These are phyloP conservation scores for Arachnomyces sp. DNA, from an alignment of 2,329 filamentous ascomycete genomes.

Conservation along the genomic window DNA sequence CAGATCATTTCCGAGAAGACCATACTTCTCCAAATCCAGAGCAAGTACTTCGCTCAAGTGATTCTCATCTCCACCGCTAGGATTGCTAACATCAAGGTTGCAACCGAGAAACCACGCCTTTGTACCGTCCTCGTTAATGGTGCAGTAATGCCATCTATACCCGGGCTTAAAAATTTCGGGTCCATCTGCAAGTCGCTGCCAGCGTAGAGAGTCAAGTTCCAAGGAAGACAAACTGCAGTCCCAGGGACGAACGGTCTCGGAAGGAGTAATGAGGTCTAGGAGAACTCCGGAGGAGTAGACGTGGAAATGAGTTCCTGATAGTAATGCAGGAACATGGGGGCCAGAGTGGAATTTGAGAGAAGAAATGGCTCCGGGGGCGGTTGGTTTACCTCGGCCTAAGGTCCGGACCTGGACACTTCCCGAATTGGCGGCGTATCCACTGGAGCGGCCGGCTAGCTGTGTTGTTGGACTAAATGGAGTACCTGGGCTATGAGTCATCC, in stretches of 20 bases:
- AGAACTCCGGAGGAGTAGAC: conserved; percentile 88
- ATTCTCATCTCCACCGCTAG: conserved; percentile 70
- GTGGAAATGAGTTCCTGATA: conserved; percentile 89
- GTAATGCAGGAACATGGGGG: conserved; percentile 76
- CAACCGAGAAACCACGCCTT: conserved; percentile 97
- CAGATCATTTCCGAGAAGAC: conserved; percentile 74
- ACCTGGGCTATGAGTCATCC: conserved; percentile 32
- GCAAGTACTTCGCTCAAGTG: conserved; percentile 92
- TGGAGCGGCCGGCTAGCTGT: conserved; percentile 31
- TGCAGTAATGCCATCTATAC: conserved; percentile 98
- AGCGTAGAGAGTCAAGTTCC: conserved; percentile 77
- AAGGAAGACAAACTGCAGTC: conserved; percentile 88
- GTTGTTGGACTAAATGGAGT: conserved; percentile 27
- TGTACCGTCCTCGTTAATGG: conserved; percentile 87
- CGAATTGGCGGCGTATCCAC: conserved; percentile 65
- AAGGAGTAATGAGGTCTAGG: conserved; percentile 89
- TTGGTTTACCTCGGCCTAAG: conserved; percentile 41
- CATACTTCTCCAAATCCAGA: conserved; percentile 85
- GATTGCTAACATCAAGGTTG: conserved; percentile 62
- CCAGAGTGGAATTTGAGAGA: conserved; percentile 85
- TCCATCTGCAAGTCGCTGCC: conserved; percentile 92
- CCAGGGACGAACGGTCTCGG: conserved; percentile 73
- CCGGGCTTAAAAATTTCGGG: conserved; percentile 84
- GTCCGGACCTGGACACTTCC: conserved; percentile 53
- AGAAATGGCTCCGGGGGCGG: conserved; percentile 81